Base-by-base conservation (phyloP, 768 basidiomycete species). In the Lyophyllum atratum region DNA sequence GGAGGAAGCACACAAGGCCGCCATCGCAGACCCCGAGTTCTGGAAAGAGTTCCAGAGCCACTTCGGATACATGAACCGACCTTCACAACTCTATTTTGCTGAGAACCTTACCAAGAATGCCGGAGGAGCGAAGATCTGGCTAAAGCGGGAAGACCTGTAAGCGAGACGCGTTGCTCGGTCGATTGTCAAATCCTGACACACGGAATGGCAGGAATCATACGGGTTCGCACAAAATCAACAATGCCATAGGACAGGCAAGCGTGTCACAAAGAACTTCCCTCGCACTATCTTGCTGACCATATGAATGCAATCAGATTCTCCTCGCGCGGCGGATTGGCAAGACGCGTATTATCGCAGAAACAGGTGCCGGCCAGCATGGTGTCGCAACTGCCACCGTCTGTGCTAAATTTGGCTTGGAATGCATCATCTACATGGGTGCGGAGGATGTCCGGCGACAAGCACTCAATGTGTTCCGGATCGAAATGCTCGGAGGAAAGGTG, bases 211-310 rank as follows among this genome's bases (percentile, higher is more conserved):
- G 91, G 57, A 99, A 99, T 70, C 96, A 98, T 70, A 98, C 97
- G 0, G 97, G 97, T 15, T 98, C 95, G 10, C 97, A 99, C 74
- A 99, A 98, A 74, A 98, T 99, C 68, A 98, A 98, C 75, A 99
- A 99, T 70, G 96, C 96, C 22, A 89, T 99, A 57, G 97, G 97
- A 33, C 95, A 96, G 81, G 90, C 86, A 64, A 59, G 77, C 66
- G 26, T 24, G 46, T 25, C 26, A 33, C 28, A 48, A 17, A 17
- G 25, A 17, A 51, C 28, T 33, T 21, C 26, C 46, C 17, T 21
- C 9, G 28, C n/a, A 24, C 22, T 31, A 21, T 52, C 19, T 5
- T 15, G 28, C 47, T 39, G n/a, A 47, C 46, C 29, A 15, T 39
- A 45, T n/a, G 19, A 12, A 2, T 33, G 10, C 37, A 9, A 52